These are phyloP conservation scores for Trametes elegans DNA, from an alignment of 768 basidiomycete genomes.

Conservation along the genomic window DNA sequence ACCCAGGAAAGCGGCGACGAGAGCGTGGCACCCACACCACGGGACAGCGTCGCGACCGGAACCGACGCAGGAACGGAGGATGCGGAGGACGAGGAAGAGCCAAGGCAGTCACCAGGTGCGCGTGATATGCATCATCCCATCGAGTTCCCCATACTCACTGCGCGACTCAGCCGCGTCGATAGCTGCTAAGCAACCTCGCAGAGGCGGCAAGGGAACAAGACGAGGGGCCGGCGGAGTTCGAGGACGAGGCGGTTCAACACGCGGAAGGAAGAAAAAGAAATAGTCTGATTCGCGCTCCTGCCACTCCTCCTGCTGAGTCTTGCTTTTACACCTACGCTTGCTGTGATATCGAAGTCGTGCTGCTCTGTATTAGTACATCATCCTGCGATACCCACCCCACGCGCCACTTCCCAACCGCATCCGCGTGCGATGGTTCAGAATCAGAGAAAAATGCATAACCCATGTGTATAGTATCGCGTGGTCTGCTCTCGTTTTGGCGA, in stretches of 20 bases:
- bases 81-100: conserved; percentile 66
- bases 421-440: background rate
- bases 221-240: conserved; percentile 29
- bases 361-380: conserved; percentile 9
- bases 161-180: conserved; percentile 8
- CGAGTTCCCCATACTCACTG: background rate
- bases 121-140: conserved; percentile 2
- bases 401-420: background rate
- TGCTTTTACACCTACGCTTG: background rate
- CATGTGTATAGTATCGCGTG: conserved; percentile 20
- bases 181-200: conserved; percentile 25
- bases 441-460: conserved; percentile 18
- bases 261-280: conserved; percentile 47
- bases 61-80: conserved; percentile 72
- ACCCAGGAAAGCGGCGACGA: conserved; percentile 85
- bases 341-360: conserved; percentile 3
- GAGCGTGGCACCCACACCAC: conserved; percentile 53
- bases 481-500: conserved; percentile 23
- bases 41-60: conserved; percentile 66
- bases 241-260: conserved; percentile 29
- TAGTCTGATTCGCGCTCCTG: conserved; percentile 18
- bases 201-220: conserved; percentile 30
- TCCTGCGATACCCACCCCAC: background rate
- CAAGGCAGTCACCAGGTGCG: conserved; percentile 58
- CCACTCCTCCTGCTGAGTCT: background rate